Base-by-base conservation (phyloP, 2,329 filamentous ascomycete species). In the Cytospora piceae region DNA sequence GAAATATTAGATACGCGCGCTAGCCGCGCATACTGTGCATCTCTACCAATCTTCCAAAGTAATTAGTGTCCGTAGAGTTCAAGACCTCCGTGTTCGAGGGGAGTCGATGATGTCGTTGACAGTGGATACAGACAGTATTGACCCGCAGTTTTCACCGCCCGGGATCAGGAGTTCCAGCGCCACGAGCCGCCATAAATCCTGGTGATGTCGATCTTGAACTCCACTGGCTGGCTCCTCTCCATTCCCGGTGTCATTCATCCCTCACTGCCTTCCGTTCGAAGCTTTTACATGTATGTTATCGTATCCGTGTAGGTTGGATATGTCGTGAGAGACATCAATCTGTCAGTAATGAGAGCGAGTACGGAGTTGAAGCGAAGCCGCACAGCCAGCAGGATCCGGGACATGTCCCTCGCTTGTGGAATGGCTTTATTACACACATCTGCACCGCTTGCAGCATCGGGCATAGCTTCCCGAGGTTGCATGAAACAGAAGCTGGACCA, bases 381-480 rank as follows among this genome's bases (percentile, higher is more conserved):
- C 34, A 66, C 49, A 54, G 42, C 55, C 24, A 49, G 27, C 24
- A 49, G 24, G 32, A 46, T 54, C 51, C 11, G 34, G 24, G 31
- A 17, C 34, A 5, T 31, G 9, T n/a, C n/a, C 42, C 20, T 22
- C 42, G 17, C 20, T 22, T 46, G 52, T 12, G 15, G 11, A 6
- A 54, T 34, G 32, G 46, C n/a, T 22, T 17, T 4, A 29, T 58
- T 32, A 54, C 54, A 66, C 59, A 63, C 37, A 46, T 24, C 42
- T 56, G 56, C 56, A 58, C 39, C 7, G 29, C 60, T 39, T 59
- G 42, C 64, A 63, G 31, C 64, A 63, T 59, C 39, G 56, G 59
- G 54, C 34, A 56, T n/a, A 63, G 61, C 32, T 52, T 63, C 37
- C 64, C 64, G 60, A 63, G 42, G 60, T 39, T 29, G 57, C 56